A percentile compares a stretch with the other conserved stretches of the same genome.
These are phyloP conservation scores for Neurospora sp. DNA, from an alignment of 495 filamentous ascomycete species.

Conservation along the genomic window DNA sequence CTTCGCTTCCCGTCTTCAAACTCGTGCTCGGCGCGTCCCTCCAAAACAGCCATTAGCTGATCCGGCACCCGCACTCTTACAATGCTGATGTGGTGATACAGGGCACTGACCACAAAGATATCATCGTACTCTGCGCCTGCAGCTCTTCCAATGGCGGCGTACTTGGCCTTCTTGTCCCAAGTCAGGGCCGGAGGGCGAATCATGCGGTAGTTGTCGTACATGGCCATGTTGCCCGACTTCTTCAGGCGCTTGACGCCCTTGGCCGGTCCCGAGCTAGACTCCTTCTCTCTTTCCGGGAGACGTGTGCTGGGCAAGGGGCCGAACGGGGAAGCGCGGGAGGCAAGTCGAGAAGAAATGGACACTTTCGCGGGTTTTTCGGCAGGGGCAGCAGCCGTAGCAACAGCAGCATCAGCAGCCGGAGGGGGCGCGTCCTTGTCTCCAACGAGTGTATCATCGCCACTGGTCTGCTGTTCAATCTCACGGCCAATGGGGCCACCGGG, in stretches of 20 bases:
- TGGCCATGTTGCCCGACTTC: slow-evolving; percentile 36
- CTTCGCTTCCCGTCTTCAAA: slow-evolving; percentile 12
- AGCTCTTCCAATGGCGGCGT: slow-evolving; percentile 60
- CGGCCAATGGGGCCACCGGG: slow-evolving; percentile 51
- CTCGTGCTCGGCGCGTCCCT: slow-evolving; percentile 20
- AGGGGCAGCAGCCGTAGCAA: not conserved
- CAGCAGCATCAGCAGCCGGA: not conserved
- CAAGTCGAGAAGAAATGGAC: not conserved
- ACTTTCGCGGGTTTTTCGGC: slow-evolving; percentile 3
- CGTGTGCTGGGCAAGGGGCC: not conserved
- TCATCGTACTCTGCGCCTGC: slow-evolving; percentile 39
- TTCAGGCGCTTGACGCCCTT: slow-evolving; percentile 39
- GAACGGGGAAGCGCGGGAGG: slow-evolving; percentile 1
- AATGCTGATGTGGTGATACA: slow-evolving; percentile 77
- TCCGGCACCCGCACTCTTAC: slow-evolving; percentile 63
- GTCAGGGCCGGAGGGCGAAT: slow-evolving; percentile 50
- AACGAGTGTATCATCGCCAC: slow-evolving; percentile 21
- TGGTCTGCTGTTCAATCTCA: slow-evolving; percentile 37
- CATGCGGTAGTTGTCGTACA: slow-evolving; percentile 48
- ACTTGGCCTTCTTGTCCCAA: slow-evolving; percentile 73
- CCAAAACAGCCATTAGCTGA: slow-evolving; percentile 47
- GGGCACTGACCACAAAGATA: slow-evolving; percentile 70
- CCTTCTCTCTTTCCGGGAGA: not conserved
- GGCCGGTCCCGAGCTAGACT: slow-evolving; percentile 8
- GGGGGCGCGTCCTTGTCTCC: slow-evolving; percentile 34